phyloP scores from a whole-genome alignment of 148 eudicot species.

The Fallopia convolvulus region DNA sequence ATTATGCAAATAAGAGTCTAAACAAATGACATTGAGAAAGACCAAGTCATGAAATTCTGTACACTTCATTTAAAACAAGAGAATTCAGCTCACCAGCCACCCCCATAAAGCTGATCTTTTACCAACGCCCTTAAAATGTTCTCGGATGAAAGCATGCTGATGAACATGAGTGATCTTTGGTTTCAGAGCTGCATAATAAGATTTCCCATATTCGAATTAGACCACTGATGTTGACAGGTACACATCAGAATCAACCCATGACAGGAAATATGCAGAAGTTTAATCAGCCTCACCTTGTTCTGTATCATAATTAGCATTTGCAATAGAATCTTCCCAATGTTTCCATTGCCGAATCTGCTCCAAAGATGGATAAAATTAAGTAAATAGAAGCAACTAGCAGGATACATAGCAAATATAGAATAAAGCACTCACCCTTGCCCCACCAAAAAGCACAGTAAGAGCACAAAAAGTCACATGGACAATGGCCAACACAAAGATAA shows the following conservation, averaged over 20 bases:
- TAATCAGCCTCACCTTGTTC: conserved; percentile 18
- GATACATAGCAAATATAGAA: background rate
- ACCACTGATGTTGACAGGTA: background rate
- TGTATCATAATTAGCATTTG: conserved; percentile 23
- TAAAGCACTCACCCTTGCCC: conserved; percentile 27
- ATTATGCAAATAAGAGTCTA: background rate
- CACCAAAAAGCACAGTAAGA: conserved; percentile 57
- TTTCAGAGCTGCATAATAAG: conserved; percentile 17
- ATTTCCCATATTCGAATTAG: background rate
- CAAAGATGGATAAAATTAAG: background rate
- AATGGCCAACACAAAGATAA: conserved; percentile 72
- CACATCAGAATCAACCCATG: background rate
- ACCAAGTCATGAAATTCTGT: background rate
- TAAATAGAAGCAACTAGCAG: background rate
- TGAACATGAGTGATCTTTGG: conserved; percentile 27
- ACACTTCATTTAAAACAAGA: background rate
- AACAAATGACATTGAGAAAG: background rate
- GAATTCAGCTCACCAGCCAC: conserved; percentile 52
- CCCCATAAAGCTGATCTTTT: conserved; percentile 28
- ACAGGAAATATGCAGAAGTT: background rate
- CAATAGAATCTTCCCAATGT: conserved; percentile 47
- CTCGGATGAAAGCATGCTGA: conserved; percentile 41
- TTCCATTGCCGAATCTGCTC: conserved; percentile 58
- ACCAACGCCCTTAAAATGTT: conserved; percentile 33
- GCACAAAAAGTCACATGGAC: conserved; percentile 61